A percentile compares a stretch with the other conserved stretches of the same genome.
These are phyloP conservation scores for Grifola frondosa DNA, from an alignment of 1,284 basidiomycete species.

Conservation along the genomic window DNA sequence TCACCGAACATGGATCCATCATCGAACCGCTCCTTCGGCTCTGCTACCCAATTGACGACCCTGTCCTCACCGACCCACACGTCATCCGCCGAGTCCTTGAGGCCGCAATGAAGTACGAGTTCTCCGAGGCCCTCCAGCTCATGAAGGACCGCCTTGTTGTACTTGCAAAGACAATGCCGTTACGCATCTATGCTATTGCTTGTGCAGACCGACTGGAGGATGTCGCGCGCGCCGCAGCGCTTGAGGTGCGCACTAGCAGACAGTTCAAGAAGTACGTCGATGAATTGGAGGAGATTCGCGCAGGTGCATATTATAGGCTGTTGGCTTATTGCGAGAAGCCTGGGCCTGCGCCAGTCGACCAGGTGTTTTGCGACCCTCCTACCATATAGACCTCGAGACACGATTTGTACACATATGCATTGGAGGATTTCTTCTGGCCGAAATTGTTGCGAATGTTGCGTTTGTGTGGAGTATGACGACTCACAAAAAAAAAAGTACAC, in stretches of 20 bases:
- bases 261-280: conserved; percentile 3
- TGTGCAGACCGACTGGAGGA: neutral
- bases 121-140: neutral
- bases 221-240: conserved; percentile 1
- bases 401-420: too few species aligned
- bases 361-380: too few species aligned
- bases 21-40: conserved; percentile 1
- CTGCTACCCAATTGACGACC: conserved; percentile 4
- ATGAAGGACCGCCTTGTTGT: too few species aligned
- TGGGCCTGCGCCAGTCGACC: too few species aligned
- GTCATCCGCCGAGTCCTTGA: neutral
- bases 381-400: too few species aligned
- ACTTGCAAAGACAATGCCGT: too few species aligned
- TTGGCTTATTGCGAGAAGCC: conserved; percentile 5
- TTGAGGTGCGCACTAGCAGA: neutral
- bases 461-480: too few species aligned
- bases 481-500: too few species aligned
- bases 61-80: neutral
- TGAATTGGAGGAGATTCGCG: conserved; percentile 15
- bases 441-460: too few species aligned
- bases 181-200: conserved; percentile 5
- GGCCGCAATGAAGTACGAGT: conserved; percentile 2
- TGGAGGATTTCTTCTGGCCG: too few species aligned
- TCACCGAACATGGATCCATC: neutral
- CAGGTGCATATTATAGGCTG: conserved; percentile 10